A percentile compares a stretch with the other conserved stretches of the same genome.
Conservation (phyloP, 495 filamentous ascomycete genomes). For the Parathielavia hyrcaniae region DNA sequence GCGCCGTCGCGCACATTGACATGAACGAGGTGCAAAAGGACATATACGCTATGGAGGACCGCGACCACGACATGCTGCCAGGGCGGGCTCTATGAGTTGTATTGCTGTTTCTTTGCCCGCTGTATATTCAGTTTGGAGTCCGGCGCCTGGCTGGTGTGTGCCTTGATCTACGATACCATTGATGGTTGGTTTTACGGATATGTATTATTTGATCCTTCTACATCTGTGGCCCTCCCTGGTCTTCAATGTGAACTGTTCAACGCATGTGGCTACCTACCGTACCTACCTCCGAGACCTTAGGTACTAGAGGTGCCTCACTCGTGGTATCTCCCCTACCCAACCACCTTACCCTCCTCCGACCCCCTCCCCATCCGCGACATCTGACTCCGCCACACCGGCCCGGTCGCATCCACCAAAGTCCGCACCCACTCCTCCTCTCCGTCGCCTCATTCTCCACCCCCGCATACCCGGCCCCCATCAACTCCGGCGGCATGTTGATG, state of each 20-base stretch:
- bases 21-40: slow-evolving; percentile 45
- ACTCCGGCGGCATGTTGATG: slow-evolving; percentile 21
- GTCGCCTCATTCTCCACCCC: slow-evolving; percentile 7
- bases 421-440: slow-evolving; percentile 17
- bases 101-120: slow-evolving; percentile 2
- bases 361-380: slow-evolving; percentile 15
- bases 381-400: slow-evolving; percentile 4
- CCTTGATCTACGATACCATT: background rate
- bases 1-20: slow-evolving; percentile 47
- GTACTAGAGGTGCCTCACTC: no score
- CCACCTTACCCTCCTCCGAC: background rate
- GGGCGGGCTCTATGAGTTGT: slow-evolving; percentile 10
- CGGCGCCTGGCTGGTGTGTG: background rate
- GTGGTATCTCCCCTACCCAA: no score
- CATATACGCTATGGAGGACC: slow-evolving; percentile 35
- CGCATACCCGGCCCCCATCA: slow-evolving; percentile 10
- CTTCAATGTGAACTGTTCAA: background rate
- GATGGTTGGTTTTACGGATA: background rate
- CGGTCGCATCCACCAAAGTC: slow-evolving; percentile 13
- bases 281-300: no score
- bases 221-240: background rate
- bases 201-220: background rate
- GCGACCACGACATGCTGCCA: slow-evolving; percentile 27
- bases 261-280: background rate
- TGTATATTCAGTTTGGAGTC: slow-evolving; percentile 1